Base-by-base conservation (phyloP, 441 rosid species). In the Jatropha multifida region DNA sequence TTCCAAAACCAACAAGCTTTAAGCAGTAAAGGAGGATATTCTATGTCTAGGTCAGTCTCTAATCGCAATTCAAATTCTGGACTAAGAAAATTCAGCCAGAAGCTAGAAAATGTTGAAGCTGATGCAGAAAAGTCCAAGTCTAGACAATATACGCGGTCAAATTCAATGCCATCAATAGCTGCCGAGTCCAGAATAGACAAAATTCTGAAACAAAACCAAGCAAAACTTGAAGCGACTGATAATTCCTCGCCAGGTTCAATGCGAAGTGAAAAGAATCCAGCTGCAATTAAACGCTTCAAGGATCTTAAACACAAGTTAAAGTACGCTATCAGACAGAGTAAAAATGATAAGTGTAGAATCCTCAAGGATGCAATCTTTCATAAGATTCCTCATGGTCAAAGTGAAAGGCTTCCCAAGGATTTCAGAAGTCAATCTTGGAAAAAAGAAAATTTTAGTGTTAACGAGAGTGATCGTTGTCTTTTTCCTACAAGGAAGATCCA, bases 351-450 rank as follows among this genome's bases (percentile, higher is more conserved):
- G 78, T 89, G 79, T 12, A 79, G 97, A 73, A 90, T 93, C 46
- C 78, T 92, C 44, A 90, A 87, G 95, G 97, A 95, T 74, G 97
- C 91, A 18, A 79, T 93, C 54, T 88, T 93, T 64, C 91, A 93
- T 82, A 92, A 88, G 83, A 83, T 95, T 11, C 99, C 99, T 51
- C 87, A 77, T 0, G 85, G 81, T 32, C 75, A 86, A 1, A 82
- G 81, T 32, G 74, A 86, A 1, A 82, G 79, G 4, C 81, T 88
- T 54, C 86, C 92, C 5, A 83, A 81, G 78, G 92, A 91, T 79
- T 73, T 86, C 81, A 86, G 84, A 64, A 65, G 73, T 10, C 72
- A 42, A 3, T 58, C 68, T 27, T 32, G 2, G 42, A 51, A 58
- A 8, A 76, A 59, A 74, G 73, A 61, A 17, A 79, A 83, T 26